Evolutionary conservation across 2,329 filamentous ascomycete species (phyloP).

Genomic region (Penicillium digitatum): DNA sequence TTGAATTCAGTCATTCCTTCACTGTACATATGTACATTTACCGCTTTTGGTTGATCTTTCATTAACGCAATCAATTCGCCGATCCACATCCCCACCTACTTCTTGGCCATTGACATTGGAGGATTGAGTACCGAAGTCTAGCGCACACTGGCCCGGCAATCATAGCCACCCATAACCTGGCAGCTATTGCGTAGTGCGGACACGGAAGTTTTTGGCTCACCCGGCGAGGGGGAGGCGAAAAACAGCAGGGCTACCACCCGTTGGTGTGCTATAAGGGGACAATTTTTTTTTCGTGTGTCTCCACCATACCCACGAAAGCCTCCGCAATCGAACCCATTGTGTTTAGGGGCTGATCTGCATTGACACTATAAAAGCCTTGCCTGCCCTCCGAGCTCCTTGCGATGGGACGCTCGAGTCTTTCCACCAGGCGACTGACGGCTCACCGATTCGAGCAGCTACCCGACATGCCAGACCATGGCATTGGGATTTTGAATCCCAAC

Average conservation of each 20-base stretch:
- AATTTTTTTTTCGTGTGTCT: constrained; percentile 6
- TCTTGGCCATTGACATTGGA: constrained; percentile 3
- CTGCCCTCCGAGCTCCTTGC: constrained; percentile 2
- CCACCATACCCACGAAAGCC: not conserved
- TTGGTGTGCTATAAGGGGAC: not conserved
- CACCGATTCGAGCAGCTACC: constrained; percentile 46
- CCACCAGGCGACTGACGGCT: constrained; percentile 42
- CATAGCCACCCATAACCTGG: not conserved
- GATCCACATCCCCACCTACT: constrained; percentile 10
- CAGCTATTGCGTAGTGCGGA: not conserved
- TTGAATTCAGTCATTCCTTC: constrained; percentile 1
- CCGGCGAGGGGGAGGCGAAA: constrained; percentile 4
- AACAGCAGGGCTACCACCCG: not conserved
- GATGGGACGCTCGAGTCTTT: constrained; percentile 38
- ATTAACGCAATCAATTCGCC: not conserved
- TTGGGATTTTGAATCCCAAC: constrained; percentile 42
- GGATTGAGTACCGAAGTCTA: constrained; percentile 1
- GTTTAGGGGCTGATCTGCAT: not conserved
- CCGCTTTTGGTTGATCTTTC: not conserved
- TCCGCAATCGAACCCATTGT: not conserved
- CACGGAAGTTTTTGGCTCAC: not conserved
- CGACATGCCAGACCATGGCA: constrained; percentile 35
- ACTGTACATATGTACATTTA: not conserved
- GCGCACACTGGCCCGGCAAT: not conserved
- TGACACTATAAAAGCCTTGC: constrained; percentile 6